Evolutionary conservation across 768 basidiomycete species (phyloP).

Genomic region (Vishniacozyma victoriae): DNA sequence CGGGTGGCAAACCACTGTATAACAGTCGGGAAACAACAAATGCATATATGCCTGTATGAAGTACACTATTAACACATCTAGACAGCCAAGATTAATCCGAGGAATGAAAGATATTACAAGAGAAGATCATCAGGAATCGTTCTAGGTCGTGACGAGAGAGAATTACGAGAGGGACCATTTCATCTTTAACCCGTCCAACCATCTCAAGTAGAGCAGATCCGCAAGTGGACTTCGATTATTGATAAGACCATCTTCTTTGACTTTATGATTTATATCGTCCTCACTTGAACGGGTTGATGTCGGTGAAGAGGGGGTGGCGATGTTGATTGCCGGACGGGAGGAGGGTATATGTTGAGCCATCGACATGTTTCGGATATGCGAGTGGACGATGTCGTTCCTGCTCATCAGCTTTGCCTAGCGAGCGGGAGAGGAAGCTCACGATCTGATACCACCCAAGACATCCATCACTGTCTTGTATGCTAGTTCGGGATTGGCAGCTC

Average conservation of each 20-base stretch:
- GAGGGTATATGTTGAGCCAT: constrained; percentile 59
- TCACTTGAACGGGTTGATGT: background rate
- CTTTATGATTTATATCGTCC: background rate
- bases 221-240: constrained; percentile 69
- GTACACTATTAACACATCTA: too few species aligned
- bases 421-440: constrained; percentile 55
- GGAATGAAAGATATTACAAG: too few species aligned
- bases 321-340: constrained; percentile 57
- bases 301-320: constrained; percentile 2
- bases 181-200: constrained; percentile 78
- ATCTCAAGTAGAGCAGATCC: constrained; percentile 92
- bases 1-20: too few species aligned
- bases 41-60: too few species aligned
- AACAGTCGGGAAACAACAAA: too few species aligned
- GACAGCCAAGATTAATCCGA: too few species aligned
- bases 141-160: too few species aligned
- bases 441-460: constrained; percentile 81
- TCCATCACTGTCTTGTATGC: constrained; percentile 85
- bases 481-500: constrained; percentile 72
- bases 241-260: constrained; percentile 38
- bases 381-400: constrained; percentile 71
- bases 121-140: too few species aligned
- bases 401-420: background rate
- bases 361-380: constrained; percentile 71
- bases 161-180: constrained; percentile 60